Base-by-base conservation (phyloP, 805 yeast species). In the Isabelozyma rhagii region DNA sequence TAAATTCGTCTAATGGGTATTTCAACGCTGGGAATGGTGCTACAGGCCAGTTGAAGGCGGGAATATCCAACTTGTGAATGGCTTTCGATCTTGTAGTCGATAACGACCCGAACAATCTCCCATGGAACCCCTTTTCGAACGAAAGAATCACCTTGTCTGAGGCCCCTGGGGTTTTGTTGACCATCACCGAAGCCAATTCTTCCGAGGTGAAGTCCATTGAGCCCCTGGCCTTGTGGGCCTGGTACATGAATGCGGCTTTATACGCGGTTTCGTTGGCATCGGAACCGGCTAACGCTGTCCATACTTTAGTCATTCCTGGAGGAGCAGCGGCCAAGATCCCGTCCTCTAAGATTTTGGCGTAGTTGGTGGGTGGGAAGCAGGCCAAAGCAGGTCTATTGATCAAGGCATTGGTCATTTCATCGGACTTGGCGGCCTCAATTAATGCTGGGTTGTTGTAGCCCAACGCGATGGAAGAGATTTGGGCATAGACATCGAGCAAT, bases 181-280 rank as follows among this genome's bases (percentile, higher is more conserved):
- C 63, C 84, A 80, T 79, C 9, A 74, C 79, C 5, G 80, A 69
- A 0, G 58, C 49, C 53, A 77, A 63, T 55, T 80, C 83, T 56
- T 77, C 81, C 14, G 54, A 56, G 1, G 79, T 62, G 59, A 80
- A 80, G 41, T 71, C 76, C 47, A 62, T 58, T 2, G 63, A 57
- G 28, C 81, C 83, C 64, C 89, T 77, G 54, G 68, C 71, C 55
- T 77, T 74, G 29, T 81, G 77, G 56, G 79, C 83, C 63, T 78
- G 81, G 63, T 79, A 81, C 80, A 84, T 82, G 61, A 82, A 82
- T 1, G 87, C 88, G 13, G 89, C 89, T 58, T 84, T 84, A 67
- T 75, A 83, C 1, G 89, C 89, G 51, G 83, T 75, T 62, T 84
- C 89, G 56, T 84, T 84, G 47, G 89, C 89, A 64, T 80, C 83